Evolutionary conservation across 2,329 filamentous ascomycete genomes (phyloP), one percentile per base, ranked within the genome.

Genomic region (Colletotrichum siamense): DNA sequence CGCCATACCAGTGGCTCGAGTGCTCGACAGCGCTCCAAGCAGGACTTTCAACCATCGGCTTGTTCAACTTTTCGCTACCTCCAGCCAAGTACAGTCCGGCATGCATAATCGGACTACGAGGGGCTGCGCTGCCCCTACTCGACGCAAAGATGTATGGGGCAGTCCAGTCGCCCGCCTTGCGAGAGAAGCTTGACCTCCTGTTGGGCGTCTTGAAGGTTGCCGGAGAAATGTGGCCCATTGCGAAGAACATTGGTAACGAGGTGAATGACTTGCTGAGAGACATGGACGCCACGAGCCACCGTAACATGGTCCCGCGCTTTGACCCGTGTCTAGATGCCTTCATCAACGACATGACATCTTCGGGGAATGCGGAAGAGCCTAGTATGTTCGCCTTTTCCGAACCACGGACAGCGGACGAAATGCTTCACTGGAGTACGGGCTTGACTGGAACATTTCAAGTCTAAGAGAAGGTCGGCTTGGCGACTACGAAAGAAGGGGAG

Each of bases 141-240:
- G 82, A 84, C 44, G 82, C 83, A 3, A 84, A 81, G 62, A 80
- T 84, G 6, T 84, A 84, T 68, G 79, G 81, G 24, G 80, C 81
- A n/a, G 65, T 81, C 4, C 82, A 83, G 71, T 83, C 81, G 4
- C 79, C 79, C 12, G 73, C 78, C n/a, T 79, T 83, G 62, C 79
- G 82, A 9, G 82, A 83, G 73, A 83, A 82, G 65, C 79, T 84
- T 32, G 80, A 81, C 66, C 77, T 81, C 65, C 75, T 84, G 8
- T 75, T 82, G 26, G 80, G 80, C 65, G 81, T 84, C 10, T 78
- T 84, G 16, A 81, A 78, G 22, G 78, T 79, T 34, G 81, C 83
- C n/a, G 82, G 82, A n/a, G 80, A 84, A 61, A 82, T 81, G 52
- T 84, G 82, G 80, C 78, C 81, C 1, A 76, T 86, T 26, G 84